Conservation (phyloP, 2,329 filamentous ascomycete genomes). For the Paracoccidioides brasiliensis region DNA sequence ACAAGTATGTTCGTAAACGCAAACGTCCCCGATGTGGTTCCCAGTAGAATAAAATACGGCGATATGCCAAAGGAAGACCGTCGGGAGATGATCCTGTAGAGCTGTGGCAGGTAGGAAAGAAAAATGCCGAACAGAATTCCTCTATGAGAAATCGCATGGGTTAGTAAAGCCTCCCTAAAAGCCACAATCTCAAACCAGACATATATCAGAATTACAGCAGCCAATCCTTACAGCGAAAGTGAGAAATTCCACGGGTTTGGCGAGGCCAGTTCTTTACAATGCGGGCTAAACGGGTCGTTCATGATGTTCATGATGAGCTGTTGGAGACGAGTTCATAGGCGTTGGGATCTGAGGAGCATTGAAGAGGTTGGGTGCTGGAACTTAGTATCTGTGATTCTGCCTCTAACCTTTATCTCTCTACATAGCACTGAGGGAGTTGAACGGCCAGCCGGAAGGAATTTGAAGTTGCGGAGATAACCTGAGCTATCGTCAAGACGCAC, state of each 20-base stretch:
- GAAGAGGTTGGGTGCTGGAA: background rate
- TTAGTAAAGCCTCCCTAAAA: background rate
- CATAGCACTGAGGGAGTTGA: no score
- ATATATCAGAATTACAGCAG: background rate
- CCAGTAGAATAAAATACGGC: slow-evolving; percentile 89
- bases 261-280: slow-evolving; percentile 40
- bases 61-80: slow-evolving; percentile 88
- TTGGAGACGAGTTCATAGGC: background rate
- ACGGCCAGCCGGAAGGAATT: no score
- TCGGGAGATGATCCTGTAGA: slow-evolving; percentile 75
- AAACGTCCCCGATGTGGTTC: slow-evolving; percentile 75
- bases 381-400: no score
- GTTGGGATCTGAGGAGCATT: background rate
- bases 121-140: slow-evolving; percentile 79
- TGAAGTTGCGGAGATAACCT: no score
- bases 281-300: slow-evolving; percentile 10
- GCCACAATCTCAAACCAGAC: background rate
- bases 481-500: background rate
- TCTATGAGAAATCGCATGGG: slow-evolving; percentile 24
- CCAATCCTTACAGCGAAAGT: slow-evolving; percentile 38
- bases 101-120: slow-evolving; percentile 87
- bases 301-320: background rate
- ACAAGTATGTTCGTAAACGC: slow-evolving; percentile 88
- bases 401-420: no score
- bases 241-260: slow-evolving; percentile 41